Conservation (phyloP, 371 early-diverging fungal genomes). For the Lichtheimia hyalospora region DNA sequence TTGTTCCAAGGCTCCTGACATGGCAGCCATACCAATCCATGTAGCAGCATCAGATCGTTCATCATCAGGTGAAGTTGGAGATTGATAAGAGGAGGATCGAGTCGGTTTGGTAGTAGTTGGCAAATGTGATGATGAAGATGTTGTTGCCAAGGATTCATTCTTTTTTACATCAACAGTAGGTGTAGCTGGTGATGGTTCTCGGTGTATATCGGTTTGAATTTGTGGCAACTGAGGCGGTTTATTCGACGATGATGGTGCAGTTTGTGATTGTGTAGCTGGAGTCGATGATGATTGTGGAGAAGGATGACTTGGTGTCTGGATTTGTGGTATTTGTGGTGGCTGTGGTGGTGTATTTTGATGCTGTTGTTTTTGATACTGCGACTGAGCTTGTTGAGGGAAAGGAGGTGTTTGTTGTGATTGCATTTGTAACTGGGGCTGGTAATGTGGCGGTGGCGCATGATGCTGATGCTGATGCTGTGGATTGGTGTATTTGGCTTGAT, state of each 20-base stretch:
- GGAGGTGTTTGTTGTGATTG: slow-evolving; percentile 2
- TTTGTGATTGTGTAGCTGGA: background rate
- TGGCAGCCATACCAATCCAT: slow-evolving; percentile 11
- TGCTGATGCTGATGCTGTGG: slow-evolving; percentile 12
- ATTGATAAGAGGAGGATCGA: slow-evolving; percentile 4
- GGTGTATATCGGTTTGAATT: background rate
- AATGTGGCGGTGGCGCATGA: background rate
- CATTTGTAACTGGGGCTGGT: background rate
- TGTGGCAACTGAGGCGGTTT: slow-evolving; percentile 1
- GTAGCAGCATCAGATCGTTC: slow-evolving; percentile 4
- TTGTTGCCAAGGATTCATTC: background rate
- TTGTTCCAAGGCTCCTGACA: slow-evolving; percentile 4
- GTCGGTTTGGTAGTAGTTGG: background rate
- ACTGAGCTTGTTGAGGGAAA: slow-evolving; percentile 6
- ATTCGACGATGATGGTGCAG: background rate
- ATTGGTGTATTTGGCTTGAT: background rate
- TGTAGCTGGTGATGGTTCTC: background rate
- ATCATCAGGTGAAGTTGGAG: background rate
- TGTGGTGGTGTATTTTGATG: background rate
- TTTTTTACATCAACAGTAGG: background rate
- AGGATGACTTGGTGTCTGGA: no score
- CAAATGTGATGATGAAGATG: background rate
- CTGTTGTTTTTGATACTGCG: background rate
- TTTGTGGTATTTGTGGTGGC: background rate
- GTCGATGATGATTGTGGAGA: background rate